Evolutionary conservation across 2,329 filamentous ascomycete species (phyloP), one percentile per base, ranked within the genome.

Genomic region (Trichoderma sp.): DNA sequence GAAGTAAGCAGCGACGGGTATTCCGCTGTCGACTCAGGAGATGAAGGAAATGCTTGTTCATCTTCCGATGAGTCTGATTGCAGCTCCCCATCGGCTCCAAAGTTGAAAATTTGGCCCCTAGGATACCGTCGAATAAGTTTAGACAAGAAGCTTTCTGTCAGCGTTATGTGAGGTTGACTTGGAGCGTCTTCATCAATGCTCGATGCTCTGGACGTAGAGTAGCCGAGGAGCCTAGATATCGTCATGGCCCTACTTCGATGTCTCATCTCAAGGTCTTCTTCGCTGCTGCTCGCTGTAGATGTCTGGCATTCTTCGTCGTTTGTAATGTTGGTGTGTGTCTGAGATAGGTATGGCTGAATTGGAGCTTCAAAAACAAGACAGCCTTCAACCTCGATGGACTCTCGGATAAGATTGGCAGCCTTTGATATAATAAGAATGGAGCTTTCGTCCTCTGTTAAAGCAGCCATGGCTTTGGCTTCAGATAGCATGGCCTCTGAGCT

Each of bases 31-130:
- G 21, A 11, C 16, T 68, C 65, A 16, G 43, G 21, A 21, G 56
- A n/a, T 24, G 58, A 30, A 30, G 32, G 24, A n/a, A 52, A 60
- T 26, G 56, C 7, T 21, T 60, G 24, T 21, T 74, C 72, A 1
- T 78, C 73, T 7, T 72, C 74, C 0, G 76, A 75, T 3, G 75
- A 73, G 28, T 80, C 77, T 0, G 74, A 73, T 4, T 77, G 76
- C 0, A 81, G 63, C 11, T 77, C 75, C 0, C 82, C 83, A 13
- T 79, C 73, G 5, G 76, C 76, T 16, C 80, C 80, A 34, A 82
- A 83, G 59, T 81, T 81, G 70, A 84, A 85, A 0, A 85, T 77
- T 59, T 80, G 80, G 0, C 84, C 85, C 10, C 77, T 74, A 0
- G 83, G 83, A 68, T 86, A 82, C 1, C 80, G 76, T 14, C 78